Base-by-base conservation (phyloP, 176 grass and related monocot species). In the Olyra latifolia region DNA sequence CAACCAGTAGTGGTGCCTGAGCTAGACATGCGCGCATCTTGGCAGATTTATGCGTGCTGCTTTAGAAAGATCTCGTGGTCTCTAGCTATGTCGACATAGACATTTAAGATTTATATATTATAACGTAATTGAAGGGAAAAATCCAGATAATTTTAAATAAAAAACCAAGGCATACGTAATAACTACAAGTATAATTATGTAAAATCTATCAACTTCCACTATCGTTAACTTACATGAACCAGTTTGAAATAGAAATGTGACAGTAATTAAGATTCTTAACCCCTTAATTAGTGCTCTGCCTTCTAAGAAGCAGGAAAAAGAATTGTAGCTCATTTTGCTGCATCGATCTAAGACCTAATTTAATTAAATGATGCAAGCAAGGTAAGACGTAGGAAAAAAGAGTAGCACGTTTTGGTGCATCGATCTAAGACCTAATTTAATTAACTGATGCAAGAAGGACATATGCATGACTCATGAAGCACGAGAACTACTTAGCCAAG, bases 1-100 rank as follows among this genome's bases (percentile, higher is more conserved):
- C 77, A 45, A 85, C 76, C 38, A 76, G 24, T 63, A 62, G 69
- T 64, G 63, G 54, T 45, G 71, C 35, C 62, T 79, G 65, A 81
- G 44, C 42, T 82, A 62, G 62, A 57, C 66, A 79, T 74, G 75
- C 61, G 68, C 70, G 53, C 76, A 74, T 75, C 38, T 64, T 25
- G 53, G 44, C 65, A 83, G 16, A 56, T 69, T 63, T 63, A 20
- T 85, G 76, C 8, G 54, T 41, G 42, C 27, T 76, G 76, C 76
- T 76, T 76, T 76, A 64, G 32, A 76, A 50, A 66, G 40, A 80
- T 75, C 23, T 55, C 13, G 20, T 77, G 41, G 35, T 71, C 79
- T 76, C 22, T n/a, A n/a, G n/a, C n/a, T 64, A 0, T 13, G 32
- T 35, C 32, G 53, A 7, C 22, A 20, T 15, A 54, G 61, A 67